Percentiles rank a stretch among this genome's conserved stretches.
Evolutionary conservation across 768 basidiomycete genomes (phyloP).

Genomic region (Hydnomerulius pinastri): DNA sequence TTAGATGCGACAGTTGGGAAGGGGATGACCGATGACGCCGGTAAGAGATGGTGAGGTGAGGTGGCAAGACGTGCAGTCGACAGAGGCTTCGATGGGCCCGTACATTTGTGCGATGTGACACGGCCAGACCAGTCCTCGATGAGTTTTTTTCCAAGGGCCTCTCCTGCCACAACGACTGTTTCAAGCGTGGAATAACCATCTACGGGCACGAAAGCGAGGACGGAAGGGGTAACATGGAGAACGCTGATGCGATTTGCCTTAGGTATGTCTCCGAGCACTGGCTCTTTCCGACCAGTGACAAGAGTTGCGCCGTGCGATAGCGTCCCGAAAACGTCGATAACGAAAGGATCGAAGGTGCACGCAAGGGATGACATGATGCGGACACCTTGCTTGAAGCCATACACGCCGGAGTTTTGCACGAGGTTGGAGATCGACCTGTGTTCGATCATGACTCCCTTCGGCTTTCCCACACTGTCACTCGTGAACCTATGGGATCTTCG

Average conservation of each 20-base stretch:
- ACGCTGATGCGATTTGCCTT: constrained; percentile 14
- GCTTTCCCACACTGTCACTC: too few relatives aligned
- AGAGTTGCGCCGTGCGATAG: too few relatives aligned
- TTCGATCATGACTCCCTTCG: too few relatives aligned
- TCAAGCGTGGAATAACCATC: constrained; percentile 14
- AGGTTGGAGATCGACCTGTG: too few relatives aligned
- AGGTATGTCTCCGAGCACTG: constrained; percentile 19
- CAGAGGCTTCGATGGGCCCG: constrained; percentile 22
- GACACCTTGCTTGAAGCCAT: constrained; percentile 14
- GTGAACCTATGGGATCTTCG: too few relatives aligned
- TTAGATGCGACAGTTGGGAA: constrained; percentile 19
- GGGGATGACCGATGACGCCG: constrained; percentile 21
- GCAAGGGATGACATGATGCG: constrained; percentile 15
- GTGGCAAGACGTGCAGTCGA: constrained; percentile 15
- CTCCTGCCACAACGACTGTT: too few relatives aligned
- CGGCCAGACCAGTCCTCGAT: constrained; percentile 14
- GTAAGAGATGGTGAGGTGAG: too few relatives aligned
- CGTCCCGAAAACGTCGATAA: too few relatives aligned
- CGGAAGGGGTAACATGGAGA: constrained; percentile 21
- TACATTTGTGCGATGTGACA: constrained; percentile 20
- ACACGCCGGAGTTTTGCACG: too few relatives aligned
- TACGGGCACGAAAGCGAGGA: constrained; percentile 14
- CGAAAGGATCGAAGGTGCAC: constrained; percentile 21
- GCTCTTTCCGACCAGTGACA: too few relatives aligned
- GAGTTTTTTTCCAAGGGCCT: too few relatives aligned